phyloP scores from a whole-genome alignment of 371 early-diverging fungal species.

The Lichtheimia ornata region DNA sequence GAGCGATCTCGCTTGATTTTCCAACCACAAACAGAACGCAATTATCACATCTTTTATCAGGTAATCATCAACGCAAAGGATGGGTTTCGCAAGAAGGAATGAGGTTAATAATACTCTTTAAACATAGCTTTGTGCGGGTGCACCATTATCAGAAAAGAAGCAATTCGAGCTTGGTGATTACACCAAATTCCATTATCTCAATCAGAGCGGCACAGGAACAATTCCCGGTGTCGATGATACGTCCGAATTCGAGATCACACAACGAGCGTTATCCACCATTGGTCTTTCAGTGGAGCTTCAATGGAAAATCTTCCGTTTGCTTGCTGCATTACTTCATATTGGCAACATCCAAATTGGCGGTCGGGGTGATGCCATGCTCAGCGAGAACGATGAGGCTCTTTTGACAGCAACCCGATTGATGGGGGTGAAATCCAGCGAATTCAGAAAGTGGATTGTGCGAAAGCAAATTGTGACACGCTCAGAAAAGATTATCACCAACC shows the following conservation, averaged over 20 bases:
- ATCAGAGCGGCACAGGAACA: conserved; percentile 78
- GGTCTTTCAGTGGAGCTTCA: conserved; percentile 87
- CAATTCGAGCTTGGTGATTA: conserved; percentile 76
- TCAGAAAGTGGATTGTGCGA: conserved; percentile 89
- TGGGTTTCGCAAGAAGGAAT: neutral
- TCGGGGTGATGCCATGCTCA: conserved; percentile 68
- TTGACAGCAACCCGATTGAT: conserved; percentile 68
- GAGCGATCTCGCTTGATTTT: conserved; percentile 96
- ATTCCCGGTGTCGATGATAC: conserved; percentile 92
- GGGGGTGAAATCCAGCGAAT: conserved; percentile 71
- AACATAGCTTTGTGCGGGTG: conserved; percentile 84
- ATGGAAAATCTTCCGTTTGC: conserved; percentile 85
- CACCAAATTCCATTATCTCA: conserved; percentile 80
- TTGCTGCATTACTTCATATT: conserved; percentile 89
- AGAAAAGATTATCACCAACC: conserved; percentile 83
- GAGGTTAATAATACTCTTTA: neutral
- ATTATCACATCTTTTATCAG: conserved; percentile 99
- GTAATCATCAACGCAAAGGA: conserved; percentile 18
- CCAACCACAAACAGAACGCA: conserved; percentile 91
- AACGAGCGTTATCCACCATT: conserved; percentile 81
- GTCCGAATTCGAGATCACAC: conserved; percentile 86
- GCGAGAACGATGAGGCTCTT: conserved; percentile 74
- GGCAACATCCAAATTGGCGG: conserved; percentile 88
- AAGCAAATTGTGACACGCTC: conserved; percentile 86
- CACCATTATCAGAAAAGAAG: conserved; percentile 80